These are phyloP conservation scores for Microstroma glucosiphilum DNA, from an alignment of 1,284 basidiomycete species.

Conservation along the genomic window DNA sequence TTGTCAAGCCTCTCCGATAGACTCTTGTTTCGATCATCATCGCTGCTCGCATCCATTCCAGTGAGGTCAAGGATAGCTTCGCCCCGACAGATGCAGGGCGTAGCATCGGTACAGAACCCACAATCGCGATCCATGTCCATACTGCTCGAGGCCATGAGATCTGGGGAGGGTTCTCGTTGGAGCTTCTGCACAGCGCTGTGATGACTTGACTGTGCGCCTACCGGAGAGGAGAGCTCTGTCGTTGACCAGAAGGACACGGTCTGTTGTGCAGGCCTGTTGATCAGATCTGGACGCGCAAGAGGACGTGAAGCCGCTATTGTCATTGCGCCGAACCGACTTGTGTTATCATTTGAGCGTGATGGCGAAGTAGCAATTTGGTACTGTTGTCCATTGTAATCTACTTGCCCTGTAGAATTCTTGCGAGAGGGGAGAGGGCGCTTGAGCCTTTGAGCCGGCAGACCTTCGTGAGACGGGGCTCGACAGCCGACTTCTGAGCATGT, in stretches of 20 bases:
- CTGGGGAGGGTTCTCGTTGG: background rate
- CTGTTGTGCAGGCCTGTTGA: too few relatives aligned
- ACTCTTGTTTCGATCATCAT: background rate
- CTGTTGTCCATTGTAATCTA: background rate
- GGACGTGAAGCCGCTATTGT: background rate
- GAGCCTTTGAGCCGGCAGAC: background rate
- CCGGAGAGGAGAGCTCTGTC: background rate
- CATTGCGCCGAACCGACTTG: slow-evolving; percentile 1
- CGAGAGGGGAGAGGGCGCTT: slow-evolving; percentile 1
- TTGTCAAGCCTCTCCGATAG: background rate
- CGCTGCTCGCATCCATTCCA: background rate
- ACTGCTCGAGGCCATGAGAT: slow-evolving; percentile 1
- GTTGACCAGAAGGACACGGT: background rate
- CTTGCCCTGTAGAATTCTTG: background rate
- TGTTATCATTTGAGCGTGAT: background rate
- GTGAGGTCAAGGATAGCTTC: slow-evolving; percentile 18
- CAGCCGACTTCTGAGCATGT: slow-evolving; percentile 1
- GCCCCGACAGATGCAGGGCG: slow-evolving; percentile 16
- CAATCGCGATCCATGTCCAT: slow-evolving; percentile 18
- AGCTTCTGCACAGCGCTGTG: background rate
- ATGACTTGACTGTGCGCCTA: background rate
- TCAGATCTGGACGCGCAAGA: background rate
- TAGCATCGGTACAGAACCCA: slow-evolving; percentile 18
- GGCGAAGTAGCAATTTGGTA: background rate
- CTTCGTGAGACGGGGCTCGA: slow-evolving; percentile 1